phyloP scores from a whole-genome alignment of 805 yeast species.

The Candida hispaniensis region DNA sequence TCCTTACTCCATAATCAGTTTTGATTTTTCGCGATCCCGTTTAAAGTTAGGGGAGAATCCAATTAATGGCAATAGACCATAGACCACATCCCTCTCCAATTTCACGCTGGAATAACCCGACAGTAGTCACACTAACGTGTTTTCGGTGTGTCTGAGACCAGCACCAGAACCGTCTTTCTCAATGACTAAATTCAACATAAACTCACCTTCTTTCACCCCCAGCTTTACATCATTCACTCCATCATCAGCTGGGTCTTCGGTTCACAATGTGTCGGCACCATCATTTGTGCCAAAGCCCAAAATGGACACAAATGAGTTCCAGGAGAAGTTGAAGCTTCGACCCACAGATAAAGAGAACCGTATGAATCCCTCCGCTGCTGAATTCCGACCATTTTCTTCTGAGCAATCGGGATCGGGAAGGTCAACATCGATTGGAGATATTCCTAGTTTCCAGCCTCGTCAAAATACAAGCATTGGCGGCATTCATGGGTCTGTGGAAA shows the following conservation, averaged over 20 bases:
- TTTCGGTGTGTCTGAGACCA: too few species aligned
- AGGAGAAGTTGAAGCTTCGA: conserved; percentile 14
- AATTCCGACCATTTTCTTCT: conserved; percentile 1
- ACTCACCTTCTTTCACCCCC: conserved; percentile 15
- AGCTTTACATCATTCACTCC: conserved; percentile 2
- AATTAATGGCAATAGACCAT: too few species aligned
- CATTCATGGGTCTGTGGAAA: not conserved
- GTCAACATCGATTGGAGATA: not conserved
- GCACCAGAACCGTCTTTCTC: too few species aligned
- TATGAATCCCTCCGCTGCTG: conserved; percentile 3
- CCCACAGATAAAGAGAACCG: conserved; percentile 1
- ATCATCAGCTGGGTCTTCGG: conserved; percentile 1
- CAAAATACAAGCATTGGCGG: conserved; percentile 2
- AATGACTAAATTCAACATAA: conserved; percentile 15
- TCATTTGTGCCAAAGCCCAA: conserved; percentile 7
- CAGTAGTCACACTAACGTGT: too few species aligned
- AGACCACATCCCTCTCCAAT: too few species aligned
- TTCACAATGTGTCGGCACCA: conserved; percentile 1
- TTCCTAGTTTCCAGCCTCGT: conserved; percentile 1
- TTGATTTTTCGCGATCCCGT: too few species aligned
- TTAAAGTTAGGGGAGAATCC: too few species aligned
- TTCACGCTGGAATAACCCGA: too few species aligned
- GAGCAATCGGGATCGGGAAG: not conserved
- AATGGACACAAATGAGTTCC: conserved; percentile 11
- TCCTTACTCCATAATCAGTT: too few species aligned